phyloP scores from a whole-genome alignment of 2,329 filamentous ascomycete genomes.

The Aspergillus niger region DNA sequence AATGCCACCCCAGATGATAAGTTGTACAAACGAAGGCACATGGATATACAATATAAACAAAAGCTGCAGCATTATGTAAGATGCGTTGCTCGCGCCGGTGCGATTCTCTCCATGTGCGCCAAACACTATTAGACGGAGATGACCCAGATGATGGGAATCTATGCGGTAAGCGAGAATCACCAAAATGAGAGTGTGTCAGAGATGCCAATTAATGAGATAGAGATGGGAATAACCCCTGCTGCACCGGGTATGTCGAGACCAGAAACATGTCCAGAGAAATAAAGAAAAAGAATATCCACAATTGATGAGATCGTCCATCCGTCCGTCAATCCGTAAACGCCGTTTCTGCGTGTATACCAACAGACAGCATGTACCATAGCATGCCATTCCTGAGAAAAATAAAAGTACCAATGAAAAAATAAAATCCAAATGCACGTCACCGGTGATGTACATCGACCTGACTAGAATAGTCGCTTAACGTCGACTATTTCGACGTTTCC shows the following conservation, averaged over 20 bases:
- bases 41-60: neutral
- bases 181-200: neutral
- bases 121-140: neutral
- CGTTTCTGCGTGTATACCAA: slow-evolving; percentile 2
- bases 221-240: neutral
- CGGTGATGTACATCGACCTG: neutral
- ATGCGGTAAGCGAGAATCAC: neutral
- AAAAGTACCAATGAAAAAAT: neutral
- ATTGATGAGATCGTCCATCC: slow-evolving; percentile 3
- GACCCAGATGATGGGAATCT: neutral
- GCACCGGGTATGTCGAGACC: neutral
- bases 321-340: slow-evolving; percentile 7
- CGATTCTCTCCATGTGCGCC: neutral
- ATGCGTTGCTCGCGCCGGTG: neutral
- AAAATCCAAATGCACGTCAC: neutral
- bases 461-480: slow-evolving; percentile 38
- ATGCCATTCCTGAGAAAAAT: neutral
- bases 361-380: neutral
- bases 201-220: neutral
- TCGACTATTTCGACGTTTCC: slow-evolving; percentile 35
- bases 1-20: neutral
- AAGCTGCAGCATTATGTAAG: neutral
- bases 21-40: neutral
- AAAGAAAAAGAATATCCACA: neutral
- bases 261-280: neutral